Evolutionary conservation across 352 stramenopile genomes (phyloP), one percentile per base, ranked within the genome.

Genomic region (Pythium phragmiticola): DNA sequence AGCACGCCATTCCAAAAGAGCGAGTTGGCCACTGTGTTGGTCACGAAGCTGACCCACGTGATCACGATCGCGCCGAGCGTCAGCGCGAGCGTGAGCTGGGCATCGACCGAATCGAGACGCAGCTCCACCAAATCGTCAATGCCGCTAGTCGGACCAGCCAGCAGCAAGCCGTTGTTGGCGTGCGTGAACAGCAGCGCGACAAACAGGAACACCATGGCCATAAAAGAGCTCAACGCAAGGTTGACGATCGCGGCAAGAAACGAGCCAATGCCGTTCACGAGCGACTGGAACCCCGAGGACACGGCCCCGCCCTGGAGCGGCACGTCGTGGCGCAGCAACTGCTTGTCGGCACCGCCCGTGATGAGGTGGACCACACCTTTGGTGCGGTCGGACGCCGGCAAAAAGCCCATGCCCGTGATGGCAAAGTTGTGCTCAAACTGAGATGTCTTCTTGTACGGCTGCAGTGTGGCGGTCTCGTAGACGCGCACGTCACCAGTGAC

Each of bases 321-420:
- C 21, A 90, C 74, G 16, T 86, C 78, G 69, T 94, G 85, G 33
- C 81, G 72, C 21, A 94, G 66, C 39, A 94, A 34, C 26, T 68
- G 76, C 68, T 92, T 94, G 70, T 94, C 85, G 14, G 85, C 85
- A 4, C 85, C 82, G 43, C 83, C 85, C 49, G 78, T 92, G 33
- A 90, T 72, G 51, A 94, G 66, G 21, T 90, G 72, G 37, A 77
- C 71, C 12, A 75, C 17, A 19, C 64, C 68, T 4, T 72, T 66
- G 16, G 74, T 67, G 19, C 75, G 80, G 50, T 80, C 72, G 5
- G 51, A 60, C 0, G 68, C 54, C 7, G 70, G 61, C n/a, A 74
- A 72, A 49, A 90, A 92, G 37, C 78, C 87, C 78, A 94, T 88
- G 33, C 86, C 86, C 6, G 86, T 94, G 66, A 94, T 91, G 23